Evolutionary conservation across 2,329 filamentous ascomycete genomes (phyloP).

Genomic region (Xylariaceae sp.): DNA sequence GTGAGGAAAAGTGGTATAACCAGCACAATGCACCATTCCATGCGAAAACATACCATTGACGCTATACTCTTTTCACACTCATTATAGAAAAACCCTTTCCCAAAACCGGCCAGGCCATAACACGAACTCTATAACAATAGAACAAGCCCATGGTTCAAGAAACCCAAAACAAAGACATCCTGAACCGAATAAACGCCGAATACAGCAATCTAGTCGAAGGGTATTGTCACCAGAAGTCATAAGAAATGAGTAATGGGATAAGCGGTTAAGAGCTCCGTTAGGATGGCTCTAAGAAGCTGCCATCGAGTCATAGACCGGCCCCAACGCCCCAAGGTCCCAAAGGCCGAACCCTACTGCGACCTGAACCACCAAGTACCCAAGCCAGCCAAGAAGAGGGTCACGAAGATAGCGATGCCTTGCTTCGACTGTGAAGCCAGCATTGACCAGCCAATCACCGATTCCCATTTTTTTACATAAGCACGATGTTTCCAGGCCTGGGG

Average conservation of each 20-base stretch:
- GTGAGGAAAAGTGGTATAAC: background rate
- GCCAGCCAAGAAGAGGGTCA: slow-evolving; percentile 50
- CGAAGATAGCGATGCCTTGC: slow-evolving; percentile 55
- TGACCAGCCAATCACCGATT: slow-evolving; percentile 57
- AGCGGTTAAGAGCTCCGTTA: background rate
- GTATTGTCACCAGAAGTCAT: background rate
- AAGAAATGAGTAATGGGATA: background rate
- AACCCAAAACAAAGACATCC: background rate
- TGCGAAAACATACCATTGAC: background rate
- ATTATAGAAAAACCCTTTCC: background rate
- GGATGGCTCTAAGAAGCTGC: background rate
- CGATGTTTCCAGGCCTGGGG: slow-evolving; percentile 62
- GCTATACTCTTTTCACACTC: background rate
- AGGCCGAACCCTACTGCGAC: slow-evolving; percentile 35
- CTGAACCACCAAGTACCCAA: slow-evolving; percentile 55
- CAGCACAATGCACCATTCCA: background rate
- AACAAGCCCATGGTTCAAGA: background rate
- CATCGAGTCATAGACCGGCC: background rate
- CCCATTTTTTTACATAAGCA: slow-evolving; percentile 40
- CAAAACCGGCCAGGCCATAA: background rate
- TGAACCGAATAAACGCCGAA: background rate
- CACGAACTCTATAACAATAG: background rate
- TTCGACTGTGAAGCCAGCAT: slow-evolving; percentile 62
- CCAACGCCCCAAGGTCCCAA: background rate
- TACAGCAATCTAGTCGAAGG: background rate